phyloP scores from a whole-genome alignment of 2,329 filamentous ascomycete genomes.

The Aurifilum marmelostoma region DNA sequence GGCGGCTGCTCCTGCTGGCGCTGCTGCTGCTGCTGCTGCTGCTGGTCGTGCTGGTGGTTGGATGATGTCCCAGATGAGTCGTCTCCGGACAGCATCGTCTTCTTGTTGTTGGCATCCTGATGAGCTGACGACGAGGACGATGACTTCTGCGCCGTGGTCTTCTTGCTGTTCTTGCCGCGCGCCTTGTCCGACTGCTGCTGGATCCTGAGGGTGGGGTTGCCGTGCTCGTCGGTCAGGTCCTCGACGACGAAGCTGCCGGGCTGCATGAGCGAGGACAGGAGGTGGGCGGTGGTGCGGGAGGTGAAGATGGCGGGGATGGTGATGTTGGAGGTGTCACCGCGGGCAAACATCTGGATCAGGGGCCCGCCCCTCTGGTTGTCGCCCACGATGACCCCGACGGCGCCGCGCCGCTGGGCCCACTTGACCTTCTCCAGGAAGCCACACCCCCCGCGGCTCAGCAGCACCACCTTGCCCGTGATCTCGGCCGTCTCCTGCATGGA shows the following conservation, averaged over 20 bases:
- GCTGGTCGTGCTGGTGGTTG: background rate
- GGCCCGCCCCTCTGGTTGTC: constrained; percentile 89
- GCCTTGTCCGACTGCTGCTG: constrained; percentile 48
- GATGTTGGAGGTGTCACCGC: constrained; percentile 91
- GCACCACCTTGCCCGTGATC: constrained; percentile 88
- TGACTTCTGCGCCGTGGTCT: constrained; percentile 32
- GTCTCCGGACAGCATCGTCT: no score
- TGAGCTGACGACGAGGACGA: no score
- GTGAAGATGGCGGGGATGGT: constrained; percentile 95
- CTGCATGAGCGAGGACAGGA: constrained; percentile 85
- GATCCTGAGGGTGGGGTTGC: constrained; percentile 58
- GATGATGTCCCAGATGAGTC: no score
- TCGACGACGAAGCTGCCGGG: constrained; percentile 66
- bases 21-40: constrained; percentile 22
- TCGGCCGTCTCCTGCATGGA: constrained; percentile 89
- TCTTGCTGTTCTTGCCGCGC: constrained; percentile 42
- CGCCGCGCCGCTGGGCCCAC: constrained; percentile 92
- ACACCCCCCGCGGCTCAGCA: constrained; percentile 90
- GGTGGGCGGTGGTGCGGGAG: constrained; percentile 88
- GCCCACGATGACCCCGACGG: constrained; percentile 87
- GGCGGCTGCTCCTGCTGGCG: background rate
- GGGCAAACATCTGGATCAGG: constrained; percentile 97
- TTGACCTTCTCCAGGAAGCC: constrained; percentile 97
- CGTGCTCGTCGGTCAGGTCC: constrained; percentile 62
- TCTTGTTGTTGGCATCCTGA: no score